These are phyloP conservation scores for Globisporangium takayamanum DNA, from an alignment of 352 stramenopile genomes.

Conservation along the genomic window DNA sequence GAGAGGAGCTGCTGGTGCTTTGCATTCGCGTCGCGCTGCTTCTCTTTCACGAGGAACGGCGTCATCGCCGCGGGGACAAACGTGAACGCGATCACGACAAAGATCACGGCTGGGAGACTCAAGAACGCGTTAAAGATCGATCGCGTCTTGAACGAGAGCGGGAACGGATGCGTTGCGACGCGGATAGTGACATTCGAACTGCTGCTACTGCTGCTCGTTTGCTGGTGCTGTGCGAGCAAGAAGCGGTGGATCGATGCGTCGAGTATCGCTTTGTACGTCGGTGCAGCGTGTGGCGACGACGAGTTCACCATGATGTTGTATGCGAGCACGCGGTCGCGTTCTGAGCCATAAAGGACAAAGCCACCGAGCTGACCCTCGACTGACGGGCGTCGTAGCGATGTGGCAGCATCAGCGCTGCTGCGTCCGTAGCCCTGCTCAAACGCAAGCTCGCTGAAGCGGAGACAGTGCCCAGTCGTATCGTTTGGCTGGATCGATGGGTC, in stretches of 20 bases:
- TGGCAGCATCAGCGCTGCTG: neutral
- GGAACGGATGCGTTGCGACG: slow-evolving; percentile 50
- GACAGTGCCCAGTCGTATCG: slow-evolving; percentile 47
- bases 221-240: slow-evolving; percentile 17
- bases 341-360: slow-evolving; percentile 38
- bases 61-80: slow-evolving; percentile 92
- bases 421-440: slow-evolving; percentile 44
- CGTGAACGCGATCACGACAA: slow-evolving; percentile 90
- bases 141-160: slow-evolving; percentile 44
- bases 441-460: slow-evolving; percentile 47
- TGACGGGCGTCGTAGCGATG: neutral
- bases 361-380: slow-evolving; percentile 48
- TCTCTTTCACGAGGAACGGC: slow-evolving; percentile 96
- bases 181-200: slow-evolving; percentile 24
- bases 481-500: slow-evolving; percentile 30
- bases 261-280: slow-evolving; percentile 52
- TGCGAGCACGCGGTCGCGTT: slow-evolving; percentile 25
- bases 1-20: slow-evolving; percentile 97
- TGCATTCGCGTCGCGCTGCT: slow-evolving; percentile 85
- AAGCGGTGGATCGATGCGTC: slow-evolving; percentile 55
- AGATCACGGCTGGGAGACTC: slow-evolving; percentile 70
- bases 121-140: slow-evolving; percentile 58
- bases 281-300: slow-evolving; percentile 33
- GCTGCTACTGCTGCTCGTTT: slow-evolving; percentile 4
- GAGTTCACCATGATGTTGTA: slow-evolving; percentile 69